Evolutionary conservation across 768 basidiomycete genomes (phyloP).

Genomic region (Pleurotus cornucopiae): DNA sequence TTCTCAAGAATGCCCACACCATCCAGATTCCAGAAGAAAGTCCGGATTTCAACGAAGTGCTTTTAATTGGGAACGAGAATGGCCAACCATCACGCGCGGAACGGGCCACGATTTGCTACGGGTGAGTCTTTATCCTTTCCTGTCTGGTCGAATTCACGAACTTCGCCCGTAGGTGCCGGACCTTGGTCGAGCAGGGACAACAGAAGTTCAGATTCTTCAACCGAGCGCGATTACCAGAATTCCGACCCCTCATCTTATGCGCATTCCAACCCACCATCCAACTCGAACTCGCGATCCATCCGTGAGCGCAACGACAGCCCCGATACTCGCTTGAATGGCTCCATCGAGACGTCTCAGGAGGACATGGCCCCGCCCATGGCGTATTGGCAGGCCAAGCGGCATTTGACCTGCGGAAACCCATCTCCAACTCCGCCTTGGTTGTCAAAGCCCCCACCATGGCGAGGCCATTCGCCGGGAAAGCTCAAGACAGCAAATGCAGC

Average conservation of each 20-base stretch:
- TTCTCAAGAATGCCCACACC: no score
- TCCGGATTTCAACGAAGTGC: no score
- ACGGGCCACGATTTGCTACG: neutral
- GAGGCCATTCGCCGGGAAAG: slow-evolving; percentile 74
- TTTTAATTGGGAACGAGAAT: neutral
- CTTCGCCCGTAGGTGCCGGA: neutral
- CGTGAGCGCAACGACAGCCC: slow-evolving; percentile 18
- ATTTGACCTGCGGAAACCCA: slow-evolving; percentile 87
- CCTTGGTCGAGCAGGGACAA: slow-evolving; percentile 6
- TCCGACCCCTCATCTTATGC: slow-evolving; percentile 4
- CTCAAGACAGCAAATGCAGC: slow-evolving; percentile 90
- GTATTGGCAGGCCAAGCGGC: slow-evolving; percentile 86
- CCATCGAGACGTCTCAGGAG: slow-evolving; percentile 37
- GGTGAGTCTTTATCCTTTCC: neutral
- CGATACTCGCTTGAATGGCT: slow-evolving; percentile 35
- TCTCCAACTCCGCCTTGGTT: slow-evolving; percentile 65
- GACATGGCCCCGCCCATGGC: slow-evolving; percentile 63
- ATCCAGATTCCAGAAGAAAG: no score
- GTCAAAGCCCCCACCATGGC: slow-evolving; percentile 71
- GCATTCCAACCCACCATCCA: slow-evolving; percentile 1
- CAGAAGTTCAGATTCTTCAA: slow-evolving; percentile 4
- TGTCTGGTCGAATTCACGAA: neutral
- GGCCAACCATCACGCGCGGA: slow-evolving; percentile 2
- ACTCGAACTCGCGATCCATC: slow-evolving; percentile 2
- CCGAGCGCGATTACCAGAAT: slow-evolving; percentile 7